Conservation (phyloP, 768 basidiomycete species). For the Chlorophyllum brunneum region DNA sequence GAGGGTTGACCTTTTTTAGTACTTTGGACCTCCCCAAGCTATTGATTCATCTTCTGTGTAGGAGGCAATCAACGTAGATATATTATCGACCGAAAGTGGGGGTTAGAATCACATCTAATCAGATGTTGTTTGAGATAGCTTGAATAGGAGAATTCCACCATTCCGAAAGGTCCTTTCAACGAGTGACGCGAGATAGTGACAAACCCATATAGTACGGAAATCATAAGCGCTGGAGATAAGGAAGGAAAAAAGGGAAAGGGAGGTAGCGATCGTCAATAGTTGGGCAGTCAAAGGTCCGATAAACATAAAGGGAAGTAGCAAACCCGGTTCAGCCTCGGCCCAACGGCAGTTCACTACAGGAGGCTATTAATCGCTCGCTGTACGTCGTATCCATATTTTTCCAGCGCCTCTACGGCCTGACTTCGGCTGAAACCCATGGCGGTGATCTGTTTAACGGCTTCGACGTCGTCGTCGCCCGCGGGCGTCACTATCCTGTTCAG, state of each 20-base stretch:
- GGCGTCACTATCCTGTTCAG: constrained; percentile 40
- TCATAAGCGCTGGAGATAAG: not conserved
- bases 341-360: constrained; percentile 31
- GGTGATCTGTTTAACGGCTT: constrained; percentile 73
- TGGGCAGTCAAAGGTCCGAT: not conserved
- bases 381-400: constrained; percentile 81
- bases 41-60: not conserved
- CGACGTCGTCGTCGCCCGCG: constrained; percentile 66
- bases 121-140: not conserved
- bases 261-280: constrained; percentile 7
- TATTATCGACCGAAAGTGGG: no score
- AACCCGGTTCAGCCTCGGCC: not conserved
- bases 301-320: not conserved
- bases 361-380: constrained; percentile 73
- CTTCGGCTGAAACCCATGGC: constrained; percentile 88
- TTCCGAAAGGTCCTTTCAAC: not conserved
- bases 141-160: not conserved
- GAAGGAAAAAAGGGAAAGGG: not conserved
- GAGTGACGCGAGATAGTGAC: not conserved
- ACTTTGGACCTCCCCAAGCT: no score
- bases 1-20: no score
- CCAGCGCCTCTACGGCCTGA: constrained; percentile 81
- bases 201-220: not conserved
- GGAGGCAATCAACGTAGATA: not conserved
- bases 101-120: not conserved